Evolutionary conservation across 2,329 filamentous ascomycete species (phyloP), one percentile per base, ranked within the genome.

Genomic region (Penicillium sp.): DNA sequence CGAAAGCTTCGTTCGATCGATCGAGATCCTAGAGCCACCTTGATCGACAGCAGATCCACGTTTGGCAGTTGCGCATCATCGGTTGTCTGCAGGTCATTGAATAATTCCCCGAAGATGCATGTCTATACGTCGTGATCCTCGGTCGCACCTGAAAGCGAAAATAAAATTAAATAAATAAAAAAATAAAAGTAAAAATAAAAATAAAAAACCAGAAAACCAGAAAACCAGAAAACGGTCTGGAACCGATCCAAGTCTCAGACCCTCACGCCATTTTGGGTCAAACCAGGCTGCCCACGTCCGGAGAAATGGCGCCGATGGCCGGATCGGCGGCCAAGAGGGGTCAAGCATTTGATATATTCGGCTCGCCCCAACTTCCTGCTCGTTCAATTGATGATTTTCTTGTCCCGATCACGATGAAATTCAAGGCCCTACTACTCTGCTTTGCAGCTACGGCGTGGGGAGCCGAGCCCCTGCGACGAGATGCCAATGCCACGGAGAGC

Each of bases 301-400:
- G 46, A 49, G 28, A 36, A 39, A 36, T 40, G 27, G 31, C 18
- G n/a, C 44, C 24, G 38, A 46, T 36, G 46, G 48, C 27, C 28
- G 43, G 47, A 51, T 55, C 42, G 35, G 41, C 31, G 20, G 44
- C 33, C 40, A 48, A 50, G 47, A 46, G 47, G 44, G 35, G 43
- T 48, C 46, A 55, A 60, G 46, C 54, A 55, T 57, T 57, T 53
- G 54, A 59, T 61, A 59, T 55, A 51, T 28, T 45, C 16, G 33
- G 20, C 35, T 41, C 9, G 22, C 30, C 50, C 46, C 25, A 42
- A 16, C 16, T 27, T 48, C 18, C 14, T 20, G 30, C 41, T 24
- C 18, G 5, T 36, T 39, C 6, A 9, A 18, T 28, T 25, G 13
- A 31, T 28, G 16, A 18, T 24, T 36, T 44, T 35, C 14, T 20